These are phyloP conservation scores for Typha latifolia DNA, from an alignment of 176 grass and related monocot species.

Conservation along the genomic window DNA sequence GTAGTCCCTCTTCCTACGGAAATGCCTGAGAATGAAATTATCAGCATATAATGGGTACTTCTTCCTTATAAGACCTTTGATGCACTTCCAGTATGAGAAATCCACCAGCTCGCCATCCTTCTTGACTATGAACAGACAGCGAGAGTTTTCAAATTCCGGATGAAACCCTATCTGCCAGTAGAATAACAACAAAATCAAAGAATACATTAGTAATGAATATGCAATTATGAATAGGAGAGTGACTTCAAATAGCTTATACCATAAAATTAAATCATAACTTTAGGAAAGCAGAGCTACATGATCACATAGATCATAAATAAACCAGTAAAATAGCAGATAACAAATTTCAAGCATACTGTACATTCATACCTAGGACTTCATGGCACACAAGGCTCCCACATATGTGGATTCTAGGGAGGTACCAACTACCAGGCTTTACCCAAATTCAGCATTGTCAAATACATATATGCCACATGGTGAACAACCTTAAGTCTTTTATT, in stretches of 20 bases:
- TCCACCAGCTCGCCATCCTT: slow-evolving; percentile 57
- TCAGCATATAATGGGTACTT: slow-evolving; percentile 90
- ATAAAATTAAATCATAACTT: background rate
- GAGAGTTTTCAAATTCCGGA: slow-evolving; percentile 70
- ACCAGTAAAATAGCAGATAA: no score
- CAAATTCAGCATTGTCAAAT: no score
- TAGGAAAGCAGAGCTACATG: no score
- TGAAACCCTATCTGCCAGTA: slow-evolving; percentile 76
- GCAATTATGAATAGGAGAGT: background rate
- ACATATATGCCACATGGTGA: no score
- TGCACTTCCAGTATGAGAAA: slow-evolving; percentile 99
- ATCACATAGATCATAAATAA: no score
- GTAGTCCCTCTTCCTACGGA: slow-evolving; percentile 63
- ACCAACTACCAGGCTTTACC: no score
- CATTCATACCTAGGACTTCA: no score
- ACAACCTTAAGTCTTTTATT: no score
- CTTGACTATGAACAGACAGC: slow-evolving; percentile 88
- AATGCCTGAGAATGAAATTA: slow-evolving; percentile 85
- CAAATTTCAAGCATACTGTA: no score
- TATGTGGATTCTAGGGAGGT: no score
- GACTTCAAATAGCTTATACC: background rate
- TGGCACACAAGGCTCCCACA: no score
- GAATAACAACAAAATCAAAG: slow-evolving; percentile 1
- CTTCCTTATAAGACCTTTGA: slow-evolving; percentile 84
- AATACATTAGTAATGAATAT: background rate